Evolutionary conservation across 441 rosid species (phyloP), one percentile per base, ranked within the genome.

Genomic region (Pelargonium myrrhifolium): DNA sequence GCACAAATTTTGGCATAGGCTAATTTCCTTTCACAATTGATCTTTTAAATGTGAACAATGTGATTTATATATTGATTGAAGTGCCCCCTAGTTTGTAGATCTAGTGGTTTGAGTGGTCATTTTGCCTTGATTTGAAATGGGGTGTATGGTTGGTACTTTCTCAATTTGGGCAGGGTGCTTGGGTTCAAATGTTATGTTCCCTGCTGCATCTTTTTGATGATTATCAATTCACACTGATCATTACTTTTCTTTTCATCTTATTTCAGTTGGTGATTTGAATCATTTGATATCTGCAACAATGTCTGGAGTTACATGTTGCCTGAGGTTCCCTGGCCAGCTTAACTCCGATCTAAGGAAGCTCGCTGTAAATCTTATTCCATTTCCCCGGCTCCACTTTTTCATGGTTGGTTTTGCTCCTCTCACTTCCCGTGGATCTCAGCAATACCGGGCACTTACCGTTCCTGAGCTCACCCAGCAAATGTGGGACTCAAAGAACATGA

Each of bases 251-350:
- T 67, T 63, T 68, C 4, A 35, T 3, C 3, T 7, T 26, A 64
- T 18, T 49, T 35, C 85, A 89, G 93, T 89, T 80, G 93, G 96
- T 56, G 93, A 89, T 75, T 67, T 89, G 74, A 89, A 87, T 68
- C 91, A 89, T 59, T 69, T 89, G 78, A 89, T 89, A 47, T 89
- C 96, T 66, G 93, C 96, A n/a, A 89, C 96, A 15, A 87, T 89
- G 96, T 86, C 91, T n/a, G 96, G 96, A 62, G 96, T 89, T 5
- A 89, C 93, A 14, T 89, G 96, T 81, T 89, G 93, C 71, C 74
- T 89, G 61, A 84, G 96, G 74, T 89, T 89, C 72, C 96, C 96
- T 24, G 91, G 91, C 3, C 96, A 89, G 68, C 75, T 89, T 28
- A 89, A 89, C 79, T 89, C 93, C 15, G 96, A 89, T 72, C 88